Percentiles rank a stretch among this genome's conserved stretches.
Conservation (phyloP, 495 filamentous ascomycete genomes). For the Penicillium mononematosum region DNA sequence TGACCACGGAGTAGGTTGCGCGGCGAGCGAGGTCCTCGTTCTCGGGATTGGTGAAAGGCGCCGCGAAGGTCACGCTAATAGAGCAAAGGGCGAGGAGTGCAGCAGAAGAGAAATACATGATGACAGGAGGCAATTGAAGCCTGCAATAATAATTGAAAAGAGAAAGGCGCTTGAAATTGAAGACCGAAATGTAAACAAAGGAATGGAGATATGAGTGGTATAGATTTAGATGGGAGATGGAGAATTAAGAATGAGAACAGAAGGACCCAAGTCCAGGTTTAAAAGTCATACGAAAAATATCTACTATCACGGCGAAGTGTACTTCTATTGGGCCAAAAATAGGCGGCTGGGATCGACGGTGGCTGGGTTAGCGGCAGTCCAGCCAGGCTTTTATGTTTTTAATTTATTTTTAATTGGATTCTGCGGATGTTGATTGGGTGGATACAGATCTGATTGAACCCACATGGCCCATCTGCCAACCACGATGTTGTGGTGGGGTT, state of each 20-base stretch:
- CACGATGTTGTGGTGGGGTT: slow-evolving; percentile 5
- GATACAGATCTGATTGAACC: not conserved
- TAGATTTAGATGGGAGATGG: slow-evolving; percentile 7
- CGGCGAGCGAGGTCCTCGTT: slow-evolving; percentile 33
- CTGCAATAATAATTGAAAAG: slow-evolving; percentile 1
- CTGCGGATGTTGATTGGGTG: not conserved
- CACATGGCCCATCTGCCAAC: slow-evolving; percentile 12
- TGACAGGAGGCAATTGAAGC: slow-evolving; percentile 7
- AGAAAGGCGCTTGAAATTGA: slow-evolving; percentile 1
- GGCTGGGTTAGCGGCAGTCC: slow-evolving; percentile 24
- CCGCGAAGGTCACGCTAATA: slow-evolving; percentile 31
- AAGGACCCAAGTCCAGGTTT: slow-evolving; percentile 14
- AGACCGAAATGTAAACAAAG: slow-evolving; percentile 5
- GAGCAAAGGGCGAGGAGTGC: slow-evolving; percentile 34
- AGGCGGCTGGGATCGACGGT: slow-evolving; percentile 31
- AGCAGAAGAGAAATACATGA: slow-evolving; percentile 38
- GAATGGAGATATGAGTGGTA: not conserved
- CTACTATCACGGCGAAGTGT: slow-evolving; percentile 4
- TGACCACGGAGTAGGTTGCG: slow-evolving; percentile 47
- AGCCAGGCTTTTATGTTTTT: slow-evolving; percentile 17
- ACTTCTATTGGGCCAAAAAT: slow-evolving; percentile 22
- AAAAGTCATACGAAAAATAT: slow-evolving; percentile 19
- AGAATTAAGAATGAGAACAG: not conserved
- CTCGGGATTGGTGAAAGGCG: slow-evolving; percentile 33
- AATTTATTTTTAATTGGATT: slow-evolving; percentile 1